Percentiles rank a stretch among this genome's conserved stretches.
phyloP scores from a whole-genome alignment of 352 stramenopile species.

The Phytophthora tubulina region DNA sequence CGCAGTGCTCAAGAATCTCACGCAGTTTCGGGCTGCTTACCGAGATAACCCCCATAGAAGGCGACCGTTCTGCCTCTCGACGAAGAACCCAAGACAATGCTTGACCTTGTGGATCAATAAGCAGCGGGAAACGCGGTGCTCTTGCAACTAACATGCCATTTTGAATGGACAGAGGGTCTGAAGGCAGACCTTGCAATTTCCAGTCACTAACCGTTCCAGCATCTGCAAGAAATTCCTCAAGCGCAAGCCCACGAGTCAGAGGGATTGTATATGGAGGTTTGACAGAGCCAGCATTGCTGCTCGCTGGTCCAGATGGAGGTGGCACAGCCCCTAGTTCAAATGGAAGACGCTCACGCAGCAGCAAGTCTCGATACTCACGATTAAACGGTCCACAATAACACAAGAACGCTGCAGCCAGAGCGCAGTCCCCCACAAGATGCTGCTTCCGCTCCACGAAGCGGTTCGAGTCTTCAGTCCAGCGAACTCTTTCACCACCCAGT shows the following conservation, averaged over 20 bases:
- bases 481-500: constrained; percentile 80
- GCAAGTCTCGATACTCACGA: constrained; percentile 75
- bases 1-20: constrained; percentile 89
- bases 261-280: constrained; percentile 60
- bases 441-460: constrained; percentile 86
- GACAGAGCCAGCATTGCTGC: constrained; percentile 7
- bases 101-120: constrained; percentile 93
- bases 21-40: constrained; percentile 75
- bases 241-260: constrained; percentile 61
- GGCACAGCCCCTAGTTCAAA: constrained; percentile 66
- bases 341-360: constrained; percentile 70
- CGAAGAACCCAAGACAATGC: constrained; percentile 87
- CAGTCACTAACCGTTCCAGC: constrained; percentile 87
- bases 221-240: constrained; percentile 85
- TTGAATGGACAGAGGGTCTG: constrained; percentile 91
- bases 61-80: constrained; percentile 72
- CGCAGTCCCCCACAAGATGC: constrained; percentile 89
- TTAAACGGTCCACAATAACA: constrained; percentile 94
- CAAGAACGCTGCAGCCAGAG: constrained; percentile 87
- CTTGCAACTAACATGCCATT: constrained; percentile 91
- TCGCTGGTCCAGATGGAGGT: constrained; percentile 4
- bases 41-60: constrained; percentile 66
- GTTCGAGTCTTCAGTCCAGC: constrained; percentile 92
- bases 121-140: constrained; percentile 79
- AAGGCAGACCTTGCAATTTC: constrained; percentile 89